Percentiles rank a stretch among this genome's conserved stretches.
These are phyloP conservation scores for Suhomyces xylopsoci DNA, from an alignment of 805 yeast species.

Conservation along the genomic window DNA sequence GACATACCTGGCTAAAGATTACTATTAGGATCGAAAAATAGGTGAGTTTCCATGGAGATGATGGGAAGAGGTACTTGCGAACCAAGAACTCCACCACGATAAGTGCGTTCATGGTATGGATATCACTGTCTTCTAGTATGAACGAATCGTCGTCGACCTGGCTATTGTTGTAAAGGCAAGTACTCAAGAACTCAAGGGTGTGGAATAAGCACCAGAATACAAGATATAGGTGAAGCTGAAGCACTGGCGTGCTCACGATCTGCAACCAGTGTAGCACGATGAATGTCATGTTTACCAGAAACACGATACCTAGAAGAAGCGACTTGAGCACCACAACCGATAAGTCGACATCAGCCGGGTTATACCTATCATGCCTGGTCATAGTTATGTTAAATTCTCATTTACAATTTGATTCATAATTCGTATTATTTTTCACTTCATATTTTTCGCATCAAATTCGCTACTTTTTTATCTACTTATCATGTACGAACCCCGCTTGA, in stretches of 20 bases:
- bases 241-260: slow-evolving; percentile 1
- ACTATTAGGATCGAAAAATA: slow-evolving; percentile 50
- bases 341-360: slow-evolving; percentile 27
- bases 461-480: neutral
- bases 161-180: slow-evolving; percentile 68
- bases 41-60: neutral
- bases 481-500: slow-evolving; percentile 14
- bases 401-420: neutral
- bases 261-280: slow-evolving; percentile 2
- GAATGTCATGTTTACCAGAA: slow-evolving; percentile 14
- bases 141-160: slow-evolving; percentile 62
- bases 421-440: neutral
- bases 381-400: neutral
- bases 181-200: slow-evolving; percentile 74
- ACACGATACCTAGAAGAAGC: slow-evolving; percentile 26
- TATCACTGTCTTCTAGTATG: slow-evolving; percentile 20
- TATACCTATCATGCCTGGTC: slow-evolving; percentile 13
- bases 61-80: slow-evolving; percentile 4
- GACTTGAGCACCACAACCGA: slow-evolving; percentile 32
- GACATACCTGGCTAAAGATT: slow-evolving; percentile 59
- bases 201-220: slow-evolving; percentile 54
- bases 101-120: slow-evolving; percentile 16
- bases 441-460: neutral
- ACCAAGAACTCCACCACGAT: slow-evolving; percentile 12
- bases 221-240: slow-evolving; percentile 5